Percentiles rank a stretch among this genome's conserved stretches.
Conservation (phyloP, 495 filamentous ascomycete genomes). For the Trichoderma erinaceum region DNA sequence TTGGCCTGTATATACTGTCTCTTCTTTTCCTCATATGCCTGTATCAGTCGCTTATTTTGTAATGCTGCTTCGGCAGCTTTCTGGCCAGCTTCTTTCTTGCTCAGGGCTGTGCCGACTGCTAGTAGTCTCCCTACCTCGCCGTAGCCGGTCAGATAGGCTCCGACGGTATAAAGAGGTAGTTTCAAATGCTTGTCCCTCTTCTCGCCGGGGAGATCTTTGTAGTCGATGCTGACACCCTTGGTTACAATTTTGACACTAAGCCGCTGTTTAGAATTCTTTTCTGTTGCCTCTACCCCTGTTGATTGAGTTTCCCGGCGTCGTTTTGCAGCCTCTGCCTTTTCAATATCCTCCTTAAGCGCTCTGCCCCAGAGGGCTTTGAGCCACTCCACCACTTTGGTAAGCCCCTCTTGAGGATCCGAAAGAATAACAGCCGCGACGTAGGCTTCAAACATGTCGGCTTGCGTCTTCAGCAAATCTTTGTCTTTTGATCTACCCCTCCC, state of each 20-base stretch:
- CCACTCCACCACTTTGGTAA: conserved; percentile 57
- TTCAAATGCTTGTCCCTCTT: conserved; percentile 53
- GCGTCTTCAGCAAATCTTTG: conserved; percentile 56
- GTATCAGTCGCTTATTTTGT: conserved; percentile 51
- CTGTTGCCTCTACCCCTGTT: conserved; percentile 22
- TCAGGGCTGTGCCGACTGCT: conserved; percentile 60
- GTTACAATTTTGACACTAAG: conserved; percentile 50
- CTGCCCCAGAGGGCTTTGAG: conserved; percentile 61
- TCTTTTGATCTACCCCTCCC: conserved; percentile 35
- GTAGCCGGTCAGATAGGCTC: conserved; percentile 65
- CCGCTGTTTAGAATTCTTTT: conserved; percentile 39
- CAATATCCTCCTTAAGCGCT: conserved; percentile 36
- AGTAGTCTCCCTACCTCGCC: conserved; percentile 59
- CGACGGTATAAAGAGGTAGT: conserved; percentile 58
- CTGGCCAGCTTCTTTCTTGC: conserved; percentile 67
- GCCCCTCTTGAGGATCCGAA: conserved; percentile 54
- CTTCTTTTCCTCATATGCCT: conserved; percentile 48
- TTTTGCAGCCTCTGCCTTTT: conserved; percentile 19
- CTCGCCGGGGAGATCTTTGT: conserved; percentile 50
- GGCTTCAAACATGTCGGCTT: conserved; percentile 82
- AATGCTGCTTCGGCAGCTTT: conserved; percentile 64
- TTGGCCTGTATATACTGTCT: conserved; percentile 29
- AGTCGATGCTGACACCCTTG: conserved; percentile 59
- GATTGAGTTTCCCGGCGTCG: conserved; percentile 23
- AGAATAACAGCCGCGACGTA: conserved; percentile 75